These are phyloP conservation scores for Luffa aegyptiaca DNA, from an alignment of 306 rosid species.

Conservation along the genomic window DNA sequence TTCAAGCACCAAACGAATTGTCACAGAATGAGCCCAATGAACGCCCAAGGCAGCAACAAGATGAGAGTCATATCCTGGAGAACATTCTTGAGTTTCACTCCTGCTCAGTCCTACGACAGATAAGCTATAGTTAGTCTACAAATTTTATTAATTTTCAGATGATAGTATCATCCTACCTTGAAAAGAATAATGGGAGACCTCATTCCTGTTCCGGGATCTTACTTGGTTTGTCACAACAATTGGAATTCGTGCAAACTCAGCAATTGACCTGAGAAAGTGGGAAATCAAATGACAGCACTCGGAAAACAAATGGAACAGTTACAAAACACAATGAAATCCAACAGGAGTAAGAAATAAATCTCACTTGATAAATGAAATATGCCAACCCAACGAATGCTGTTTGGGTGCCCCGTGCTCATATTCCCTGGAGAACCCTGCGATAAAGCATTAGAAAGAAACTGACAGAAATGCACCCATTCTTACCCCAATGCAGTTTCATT, in stretches of 20 bases:
- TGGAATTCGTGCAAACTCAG: constrained; percentile 88
- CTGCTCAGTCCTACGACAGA: constrained; percentile 30
- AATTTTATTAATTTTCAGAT: constrained; percentile 7
- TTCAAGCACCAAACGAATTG: constrained; percentile 88
- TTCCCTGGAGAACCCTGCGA: constrained; percentile 35
- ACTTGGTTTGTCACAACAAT: constrained; percentile 92
- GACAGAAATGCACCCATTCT: background rate
- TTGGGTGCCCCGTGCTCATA: constrained; percentile 38
- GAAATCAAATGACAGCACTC: background rate
- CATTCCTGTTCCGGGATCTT: constrained; percentile 60
- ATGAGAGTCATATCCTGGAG: constrained; percentile 53
- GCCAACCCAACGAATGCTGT: constrained; percentile 79
- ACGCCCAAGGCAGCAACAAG: constrained; percentile 95
- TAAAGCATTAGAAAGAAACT: background rate
- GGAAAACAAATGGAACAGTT: background rate
- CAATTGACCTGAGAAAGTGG: constrained; percentile 56
- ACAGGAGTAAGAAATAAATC: constrained; percentile 14
- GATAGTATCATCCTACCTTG: constrained; percentile 52
- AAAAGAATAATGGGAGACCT: constrained; percentile 52
- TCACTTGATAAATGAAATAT: constrained; percentile 77
- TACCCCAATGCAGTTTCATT: background rate
- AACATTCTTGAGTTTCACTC: constrained; percentile 17
- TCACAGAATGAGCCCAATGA: constrained; percentile 95
- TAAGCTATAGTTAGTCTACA: constrained; percentile 9
- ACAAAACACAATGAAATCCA: constrained; percentile 3